A percentile compares a stretch with the other conserved stretches of the same genome.
These are phyloP conservation scores for Aspergillus fumigatus DNA, from an alignment of 2,329 filamentous ascomycete species.

Conservation along the genomic window DNA sequence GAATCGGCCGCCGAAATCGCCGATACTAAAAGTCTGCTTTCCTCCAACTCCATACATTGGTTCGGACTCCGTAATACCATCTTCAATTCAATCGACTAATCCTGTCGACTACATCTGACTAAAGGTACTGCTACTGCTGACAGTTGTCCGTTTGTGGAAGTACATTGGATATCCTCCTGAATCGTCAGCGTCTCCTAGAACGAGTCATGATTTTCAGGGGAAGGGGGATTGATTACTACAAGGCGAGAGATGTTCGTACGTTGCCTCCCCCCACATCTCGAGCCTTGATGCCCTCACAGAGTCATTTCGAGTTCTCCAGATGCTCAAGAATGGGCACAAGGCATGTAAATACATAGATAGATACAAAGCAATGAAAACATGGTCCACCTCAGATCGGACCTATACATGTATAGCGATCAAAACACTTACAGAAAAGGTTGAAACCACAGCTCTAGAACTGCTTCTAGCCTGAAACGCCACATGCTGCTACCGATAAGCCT, in stretches of 20 bases:
- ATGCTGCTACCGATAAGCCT: neutral
- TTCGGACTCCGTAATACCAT: neutral
- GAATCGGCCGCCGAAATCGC: neutral
- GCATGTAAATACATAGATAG: neutral
- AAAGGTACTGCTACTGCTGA: neutral
- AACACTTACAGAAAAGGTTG: neutral
- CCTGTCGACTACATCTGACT: neutral
- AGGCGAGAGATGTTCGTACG: neutral
- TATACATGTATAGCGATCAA: neutral
- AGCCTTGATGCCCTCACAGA: neutral
- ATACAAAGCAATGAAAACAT: neutral
- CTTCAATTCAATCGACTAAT: neutral
- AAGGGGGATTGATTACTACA: neutral
- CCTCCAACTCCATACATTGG: neutral
- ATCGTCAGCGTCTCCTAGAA: neutral
- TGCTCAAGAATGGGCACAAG: too few relatives aligned
- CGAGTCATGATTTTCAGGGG: conserved; percentile 23
- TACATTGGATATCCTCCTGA: neutral
- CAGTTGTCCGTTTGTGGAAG: neutral
- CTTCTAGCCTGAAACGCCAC: conserved; percentile 3
- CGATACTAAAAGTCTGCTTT: too few relatives aligned
- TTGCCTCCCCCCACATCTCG: neutral
- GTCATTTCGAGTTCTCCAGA: neutral
- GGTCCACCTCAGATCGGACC: neutral
- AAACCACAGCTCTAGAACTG: neutral